A percentile compares a stretch with the other conserved stretches of the same genome.
Evolutionary conservation across 805 yeast species (phyloP).

Genomic region (Nakazawaea holstii): DNA sequence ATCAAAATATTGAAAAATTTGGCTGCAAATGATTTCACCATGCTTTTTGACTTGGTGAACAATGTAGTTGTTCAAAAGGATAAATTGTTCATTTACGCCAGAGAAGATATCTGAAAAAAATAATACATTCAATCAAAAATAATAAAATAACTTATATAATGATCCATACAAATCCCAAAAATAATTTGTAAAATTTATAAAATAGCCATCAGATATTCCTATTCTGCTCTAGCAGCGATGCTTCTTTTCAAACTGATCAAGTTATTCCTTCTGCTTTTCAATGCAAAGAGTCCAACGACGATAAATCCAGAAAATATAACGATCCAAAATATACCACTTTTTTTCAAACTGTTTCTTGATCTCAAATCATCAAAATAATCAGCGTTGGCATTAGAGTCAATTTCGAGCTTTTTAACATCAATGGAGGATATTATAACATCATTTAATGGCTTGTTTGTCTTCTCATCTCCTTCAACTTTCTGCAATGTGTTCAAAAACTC

Average conservation of each 20-base stretch:
- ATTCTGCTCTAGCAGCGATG: neutral
- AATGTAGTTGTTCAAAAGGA: slow-evolving; percentile 19
- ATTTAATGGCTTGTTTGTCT: slow-evolving; percentile 34
- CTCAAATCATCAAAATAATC: slow-evolving; percentile 2
- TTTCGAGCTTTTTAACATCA: slow-evolving; percentile 11
- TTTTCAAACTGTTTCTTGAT: neutral
- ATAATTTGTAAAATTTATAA: too few relatives aligned
- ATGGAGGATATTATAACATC: slow-evolving; percentile 33
- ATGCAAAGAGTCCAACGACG: neutral
- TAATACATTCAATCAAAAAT: too few relatives aligned
- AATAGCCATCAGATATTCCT: neutral
- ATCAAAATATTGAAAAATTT: slow-evolving; percentile 12
- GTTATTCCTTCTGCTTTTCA: neutral
- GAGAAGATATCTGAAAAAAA: slow-evolving; percentile 5
- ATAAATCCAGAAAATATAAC: slow-evolving; percentile 1
- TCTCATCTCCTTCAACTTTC: slow-evolving; percentile 38
- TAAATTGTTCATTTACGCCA: slow-evolving; percentile 25
- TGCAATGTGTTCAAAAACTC: slow-evolving; percentile 61
- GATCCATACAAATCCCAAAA: too few relatives aligned
- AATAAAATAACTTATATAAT: too few relatives aligned
- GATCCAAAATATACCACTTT: slow-evolving; percentile 6
- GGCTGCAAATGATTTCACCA: slow-evolving; percentile 4
- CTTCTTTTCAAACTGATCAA: slow-evolving; percentile 1
- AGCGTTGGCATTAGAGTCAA: slow-evolving; percentile 5
- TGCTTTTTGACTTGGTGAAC: slow-evolving; percentile 15